These are phyloP conservation scores for Lentinula detonsa DNA, from an alignment of 768 basidiomycete genomes.

Conservation along the genomic window DNA sequence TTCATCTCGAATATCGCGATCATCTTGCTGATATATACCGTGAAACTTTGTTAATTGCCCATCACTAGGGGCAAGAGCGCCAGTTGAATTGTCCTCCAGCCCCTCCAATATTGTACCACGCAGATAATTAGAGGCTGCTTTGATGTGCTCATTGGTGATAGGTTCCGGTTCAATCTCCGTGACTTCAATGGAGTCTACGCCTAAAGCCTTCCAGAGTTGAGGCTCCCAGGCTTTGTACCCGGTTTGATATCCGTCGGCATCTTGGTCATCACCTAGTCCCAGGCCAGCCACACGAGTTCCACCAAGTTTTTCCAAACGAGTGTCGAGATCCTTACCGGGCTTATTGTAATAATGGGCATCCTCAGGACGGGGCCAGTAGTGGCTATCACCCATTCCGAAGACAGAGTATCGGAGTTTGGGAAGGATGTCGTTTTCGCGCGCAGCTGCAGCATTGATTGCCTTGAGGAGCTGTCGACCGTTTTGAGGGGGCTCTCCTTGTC, in stretches of 20 bases:
- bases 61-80: slow-evolving; percentile 87
- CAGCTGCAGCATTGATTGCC: slow-evolving; percentile 62
- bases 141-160: slow-evolving; percentile 99
- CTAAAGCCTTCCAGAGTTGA: slow-evolving; percentile 86
- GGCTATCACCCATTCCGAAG: slow-evolving; percentile 95
- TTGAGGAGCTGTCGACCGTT: slow-evolving; percentile 92
- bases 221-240: slow-evolving; percentile 98
- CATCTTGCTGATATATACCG: slow-evolving; percentile 95
- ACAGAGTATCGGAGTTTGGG: slow-evolving; percentile 71
- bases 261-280: slow-evolving; percentile 95
- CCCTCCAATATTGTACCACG: slow-evolving; percentile 96
- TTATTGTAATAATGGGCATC: slow-evolving; percentile 99
- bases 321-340: slow-evolving; percentile 85
- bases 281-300: slow-evolving; percentile 68
- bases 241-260: slow-evolving; percentile 92
- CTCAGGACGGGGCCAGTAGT: slow-evolving; percentile 97
- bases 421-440: slow-evolving; percentile 54
- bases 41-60: slow-evolving; percentile 98
- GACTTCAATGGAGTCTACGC: slow-evolving; percentile 85
- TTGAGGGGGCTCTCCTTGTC: slow-evolving; percentile 97
- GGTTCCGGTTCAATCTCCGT: slow-evolving; percentile 92
- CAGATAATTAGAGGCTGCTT: slow-evolving; percentile 89
- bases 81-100: slow-evolving; percentile 77
- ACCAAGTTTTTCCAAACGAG: slow-evolving; percentile 72
- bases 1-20: slow-evolving; percentile 97